Conservation (phyloP, 768 basidiomycete species). For the Tremella fuciformis region DNA sequence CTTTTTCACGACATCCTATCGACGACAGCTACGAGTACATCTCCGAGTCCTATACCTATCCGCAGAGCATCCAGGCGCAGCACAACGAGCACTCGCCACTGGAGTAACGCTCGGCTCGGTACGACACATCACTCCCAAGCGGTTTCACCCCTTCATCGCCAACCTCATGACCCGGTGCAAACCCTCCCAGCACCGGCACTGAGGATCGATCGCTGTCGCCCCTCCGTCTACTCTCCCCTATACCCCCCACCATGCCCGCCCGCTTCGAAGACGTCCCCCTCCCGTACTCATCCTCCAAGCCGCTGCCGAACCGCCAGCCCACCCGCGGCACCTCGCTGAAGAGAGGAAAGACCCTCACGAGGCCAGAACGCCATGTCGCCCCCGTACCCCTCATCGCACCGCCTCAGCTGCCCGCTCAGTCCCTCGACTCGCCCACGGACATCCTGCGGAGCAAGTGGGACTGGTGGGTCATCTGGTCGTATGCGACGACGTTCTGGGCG, state of each 20-base stretch:
- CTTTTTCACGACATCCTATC: too few relatives aligned
- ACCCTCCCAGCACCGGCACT: too few relatives aligned
- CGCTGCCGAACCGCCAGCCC: constrained; percentile 32
- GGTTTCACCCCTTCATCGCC: too few relatives aligned
- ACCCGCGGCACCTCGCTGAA: constrained; percentile 28
- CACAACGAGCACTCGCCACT: too few relatives aligned
- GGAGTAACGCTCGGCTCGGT: too few relatives aligned
- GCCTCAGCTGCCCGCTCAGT: constrained; percentile 56
- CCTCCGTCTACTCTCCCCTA: too few relatives aligned
- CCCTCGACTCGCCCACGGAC: constrained; percentile 22
- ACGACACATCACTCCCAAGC: too few relatives aligned
- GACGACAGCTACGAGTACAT: too few relatives aligned
- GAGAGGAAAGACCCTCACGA: constrained; percentile 90
- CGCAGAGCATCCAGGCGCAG: too few relatives aligned
- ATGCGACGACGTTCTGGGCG: constrained; percentile 85
- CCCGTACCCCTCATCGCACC: constrained; percentile 93
- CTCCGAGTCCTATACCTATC: too few relatives aligned
- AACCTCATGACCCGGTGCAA: too few relatives aligned
- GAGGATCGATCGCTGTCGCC: too few relatives aligned
- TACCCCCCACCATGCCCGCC: constrained; percentile 12
- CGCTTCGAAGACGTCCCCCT: constrained; percentile 38
- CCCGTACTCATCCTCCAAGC: constrained; percentile 36
- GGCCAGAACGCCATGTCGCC: constrained; percentile 90
- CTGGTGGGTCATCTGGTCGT: constrained; percentile 78
- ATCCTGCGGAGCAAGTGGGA: constrained; percentile 32